Percentiles rank a stretch among this genome's conserved stretches.
phyloP scores from a whole-genome alignment of 2,329 filamentous ascomycete genomes.

The Geoglossum cookeanum region DNA sequence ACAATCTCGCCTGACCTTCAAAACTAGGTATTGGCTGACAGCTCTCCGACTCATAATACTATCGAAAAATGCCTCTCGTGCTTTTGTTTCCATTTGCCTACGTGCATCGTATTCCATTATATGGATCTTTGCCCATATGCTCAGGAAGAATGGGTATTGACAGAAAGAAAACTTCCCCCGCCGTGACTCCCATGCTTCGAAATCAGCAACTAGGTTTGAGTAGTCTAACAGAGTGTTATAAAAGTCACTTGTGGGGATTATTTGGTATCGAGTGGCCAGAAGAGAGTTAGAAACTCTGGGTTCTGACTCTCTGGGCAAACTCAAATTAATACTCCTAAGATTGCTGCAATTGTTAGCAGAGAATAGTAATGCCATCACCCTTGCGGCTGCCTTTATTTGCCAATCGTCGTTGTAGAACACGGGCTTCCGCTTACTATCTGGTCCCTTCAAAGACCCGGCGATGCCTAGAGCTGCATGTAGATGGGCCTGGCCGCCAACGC shows the following conservation, averaged over 20 bases:
- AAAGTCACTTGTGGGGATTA: constrained; percentile 66
- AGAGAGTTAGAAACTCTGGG: not conserved
- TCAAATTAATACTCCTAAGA: not conserved
- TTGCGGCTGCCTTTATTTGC: constrained; percentile 68
- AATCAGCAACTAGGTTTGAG: constrained; percentile 68
- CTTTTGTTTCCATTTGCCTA: constrained; percentile 76
- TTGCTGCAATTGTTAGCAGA: constrained; percentile 49
- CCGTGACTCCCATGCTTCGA: constrained; percentile 68
- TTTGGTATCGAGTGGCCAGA: constrained; percentile 19
- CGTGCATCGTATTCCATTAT: constrained; percentile 77
- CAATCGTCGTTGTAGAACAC: constrained; percentile 64
- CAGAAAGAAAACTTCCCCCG: constrained; percentile 67
- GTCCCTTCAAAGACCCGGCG: constrained; percentile 25
- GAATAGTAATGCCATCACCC: constrained; percentile 64
- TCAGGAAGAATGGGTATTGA: constrained; percentile 80
- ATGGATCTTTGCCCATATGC: constrained; percentile 80
- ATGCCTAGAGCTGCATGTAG: constrained; percentile 58
- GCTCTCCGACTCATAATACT: constrained; percentile 60
- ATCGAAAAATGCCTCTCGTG: constrained; percentile 77
- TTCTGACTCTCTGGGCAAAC: not conserved
- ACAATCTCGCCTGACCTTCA: constrained; percentile 67
- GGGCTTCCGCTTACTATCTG: constrained; percentile 30
- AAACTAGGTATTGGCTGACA: constrained; percentile 57
- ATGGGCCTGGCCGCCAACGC: constrained; percentile 42
- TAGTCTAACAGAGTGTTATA: constrained; percentile 78